A percentile compares a stretch with the other conserved stretches of the same genome.
Conservation (phyloP, 768 basidiomycete species). For the Kwoniella heveanensis region DNA sequence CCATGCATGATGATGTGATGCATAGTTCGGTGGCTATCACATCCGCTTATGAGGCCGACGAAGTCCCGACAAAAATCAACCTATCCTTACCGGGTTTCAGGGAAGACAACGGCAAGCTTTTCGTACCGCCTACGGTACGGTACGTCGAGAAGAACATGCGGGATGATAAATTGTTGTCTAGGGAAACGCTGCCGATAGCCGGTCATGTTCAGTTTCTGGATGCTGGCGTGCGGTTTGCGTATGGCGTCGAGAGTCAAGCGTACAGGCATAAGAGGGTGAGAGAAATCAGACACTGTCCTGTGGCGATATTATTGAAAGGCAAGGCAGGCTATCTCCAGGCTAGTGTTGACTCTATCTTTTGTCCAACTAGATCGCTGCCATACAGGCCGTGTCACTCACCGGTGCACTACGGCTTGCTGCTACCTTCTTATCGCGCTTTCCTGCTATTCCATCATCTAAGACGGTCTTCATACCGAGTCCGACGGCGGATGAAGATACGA, state of each 20-base stretch:
- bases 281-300: constrained; percentile 48
- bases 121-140: constrained; percentile 53
- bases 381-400: constrained; percentile 47
- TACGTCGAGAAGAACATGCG: constrained; percentile 45
- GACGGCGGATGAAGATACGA: constrained; percentile 46
- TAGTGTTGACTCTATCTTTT: no score
- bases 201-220: constrained; percentile 49
- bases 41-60: constrained; percentile 34
- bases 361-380: constrained; percentile 41
- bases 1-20: no score
- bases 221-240: constrained; percentile 43
- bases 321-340: no score
- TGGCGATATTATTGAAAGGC: no score
- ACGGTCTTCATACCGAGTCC: constrained; percentile 49
- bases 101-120: constrained; percentile 51
- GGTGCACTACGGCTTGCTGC: constrained; percentile 50
- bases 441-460: constrained; percentile 20
- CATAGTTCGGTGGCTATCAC: constrained; percentile 33
- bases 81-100: constrained; percentile 51
- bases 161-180: constrained; percentile 38
- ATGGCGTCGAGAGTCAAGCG: constrained; percentile 45
- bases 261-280: constrained; percentile 44
- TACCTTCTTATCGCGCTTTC: constrained; percentile 49
- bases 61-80: constrained; percentile 40
- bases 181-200: constrained; percentile 47